Evolutionary conservation across 192 early-diverging fungal species (phyloP), one percentile per base, ranked within the genome.

Genomic region (Umbelopsis sp.): DNA sequence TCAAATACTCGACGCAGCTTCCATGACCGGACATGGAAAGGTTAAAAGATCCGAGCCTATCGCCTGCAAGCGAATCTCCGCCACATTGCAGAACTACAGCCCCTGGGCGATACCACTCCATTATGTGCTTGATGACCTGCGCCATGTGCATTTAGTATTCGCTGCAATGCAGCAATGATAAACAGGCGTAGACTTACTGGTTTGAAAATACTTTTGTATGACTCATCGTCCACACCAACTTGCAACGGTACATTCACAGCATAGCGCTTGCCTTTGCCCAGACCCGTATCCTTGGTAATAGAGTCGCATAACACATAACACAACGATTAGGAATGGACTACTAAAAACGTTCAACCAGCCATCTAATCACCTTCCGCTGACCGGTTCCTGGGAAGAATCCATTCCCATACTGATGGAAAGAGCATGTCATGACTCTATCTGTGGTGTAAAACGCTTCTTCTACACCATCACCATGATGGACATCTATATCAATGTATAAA

Each of bases 361-460:
- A 46, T 6, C n/a, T 27, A 22, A 12, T 6, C 74, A 83, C 82
- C 74, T 72, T 78, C 16, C 89, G 79, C 27, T 92, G 86, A 68
- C 97, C 97, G 6, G 96, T 97, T 12, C 95, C 95, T 0, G 97
- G 97, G 74, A 99, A 99, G 75, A 98, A 99, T 37, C 88, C 87
- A 6, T 41, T 41, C 33, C 95, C 95, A 80, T 96, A 98, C 50
- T 93, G 91, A 78, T 99, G 97, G 75, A 98, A 98, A 5, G 94
- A 95, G 18, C 92, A 91, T 0, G 96, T 96, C 92, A 97, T 94
- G 51, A 99, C 97, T 58, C 96, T 88, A 74, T 97, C 90, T 41
- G 95, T 95, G 2, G 88, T 89, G 67, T 93, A 95, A 74, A 97
- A 97, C 0, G 95, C 95, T 77, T 98, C 95, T 69, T 98, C 93